Evolutionary conservation across 2,329 filamentous ascomycete species (phyloP), one percentile per base, ranked within the genome.

Genomic region (Berkeleyomyces basicola): DNA sequence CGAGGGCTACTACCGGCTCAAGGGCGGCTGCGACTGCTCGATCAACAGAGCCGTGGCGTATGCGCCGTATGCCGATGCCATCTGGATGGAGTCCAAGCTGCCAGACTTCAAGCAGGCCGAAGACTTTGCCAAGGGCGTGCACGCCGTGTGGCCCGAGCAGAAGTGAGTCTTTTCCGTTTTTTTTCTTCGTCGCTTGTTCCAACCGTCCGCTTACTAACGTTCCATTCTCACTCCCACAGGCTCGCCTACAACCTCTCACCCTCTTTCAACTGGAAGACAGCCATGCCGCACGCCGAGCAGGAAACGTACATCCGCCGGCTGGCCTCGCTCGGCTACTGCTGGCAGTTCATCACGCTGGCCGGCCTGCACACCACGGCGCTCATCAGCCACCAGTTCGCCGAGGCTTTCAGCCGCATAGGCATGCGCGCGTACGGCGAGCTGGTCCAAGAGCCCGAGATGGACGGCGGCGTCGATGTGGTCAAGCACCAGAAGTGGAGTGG

Each of bases 281-380:
- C 92, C 69, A 96, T 96, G 91, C 81, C 89, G 53, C 84, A 87
- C 67, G 80, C 82, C 61, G 92, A 97, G 73, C 93, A 99, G 77
- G 90, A 96, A 78, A 99, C 93, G 23, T 99, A 97, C 78, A 99
- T 99, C 78, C 79, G 85, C 66, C 88, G 93, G 49, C 87, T 99
- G 47, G 90, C 85, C 65, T 71, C 78, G 66, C 82, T 99, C 58
- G 93, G 93, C 66, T 99, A 99, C 82, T 95, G 90, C 83, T 99
- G 93, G 93, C 93, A 99, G 76, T 99, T 99, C 80, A 99, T 99
- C 79, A 99, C 93, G n/a, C 83, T 99, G 57, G 93, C 92, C 4
- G 93, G 93, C 68, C 81, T 99, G 71, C 93, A 99, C 79, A 95
- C 90, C 66, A 96, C 90, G 3, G 93, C 92, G 44, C 83, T 99